phyloP scores from a whole-genome alignment of 345 rosid genomes.

The Brassica nigra region DNA sequence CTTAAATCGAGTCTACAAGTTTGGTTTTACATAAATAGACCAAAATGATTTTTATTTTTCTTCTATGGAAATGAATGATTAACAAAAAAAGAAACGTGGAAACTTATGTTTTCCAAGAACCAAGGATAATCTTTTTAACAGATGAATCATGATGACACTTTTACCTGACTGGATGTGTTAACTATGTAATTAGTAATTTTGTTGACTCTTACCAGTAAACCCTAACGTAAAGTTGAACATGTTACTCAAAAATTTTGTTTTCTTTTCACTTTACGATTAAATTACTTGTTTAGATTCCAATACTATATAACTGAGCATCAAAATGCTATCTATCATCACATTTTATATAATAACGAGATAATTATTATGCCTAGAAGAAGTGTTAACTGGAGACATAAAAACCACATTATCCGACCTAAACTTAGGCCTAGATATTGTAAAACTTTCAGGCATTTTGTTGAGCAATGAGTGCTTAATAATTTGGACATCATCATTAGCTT shows the following conservation, averaged over 20 bases:
- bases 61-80: too few relatives aligned
- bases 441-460: constrained; percentile 12
- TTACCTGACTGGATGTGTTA: constrained; percentile 2
- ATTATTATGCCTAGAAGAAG: constrained; percentile 27
- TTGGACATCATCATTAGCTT: too few relatives aligned
- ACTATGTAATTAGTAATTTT: not conserved
- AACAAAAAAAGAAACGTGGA: not conserved
- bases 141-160: not conserved
- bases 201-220: constrained; percentile 18
- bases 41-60: too few relatives aligned
- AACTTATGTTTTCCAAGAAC: not conserved
- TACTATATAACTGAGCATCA: not conserved
- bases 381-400: constrained; percentile 18
- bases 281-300: constrained; percentile 1
- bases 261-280: constrained; percentile 23
- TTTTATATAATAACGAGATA: constrained; percentile 18
- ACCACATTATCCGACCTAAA: constrained; percentile 28
- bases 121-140: not conserved
- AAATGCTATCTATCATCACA: not conserved
- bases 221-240: constrained; percentile 35
- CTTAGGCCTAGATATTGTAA: constrained; percentile 17
- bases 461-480: constrained; percentile 45
- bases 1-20: not conserved
- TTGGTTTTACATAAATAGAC: not conserved
- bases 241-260: constrained; percentile 25